Evolutionary conservation across 2,329 filamentous ascomycete species (phyloP).

Genomic region (Stachybotrys chartarum): DNA sequence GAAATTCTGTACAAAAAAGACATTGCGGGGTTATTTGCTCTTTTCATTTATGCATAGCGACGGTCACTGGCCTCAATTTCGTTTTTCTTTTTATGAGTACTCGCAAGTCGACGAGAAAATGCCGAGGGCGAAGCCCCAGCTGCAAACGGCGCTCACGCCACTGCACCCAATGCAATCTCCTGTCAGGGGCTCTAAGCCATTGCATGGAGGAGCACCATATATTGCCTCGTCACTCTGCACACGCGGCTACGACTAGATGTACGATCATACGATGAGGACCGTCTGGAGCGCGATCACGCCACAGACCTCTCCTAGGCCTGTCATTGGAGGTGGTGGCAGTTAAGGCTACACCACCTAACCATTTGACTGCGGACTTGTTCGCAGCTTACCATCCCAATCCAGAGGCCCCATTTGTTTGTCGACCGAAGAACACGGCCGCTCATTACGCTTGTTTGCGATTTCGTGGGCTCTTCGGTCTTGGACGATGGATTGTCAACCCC

Average conservation of each 20-base stretch:
- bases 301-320: no score
- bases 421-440: no score
- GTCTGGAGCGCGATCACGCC: background rate
- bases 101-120: background rate
- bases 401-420: no score
- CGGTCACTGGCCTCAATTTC: constrained; percentile 17
- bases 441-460: background rate
- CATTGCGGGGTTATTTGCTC: constrained; percentile 7
- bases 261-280: background rate
- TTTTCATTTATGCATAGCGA: constrained; percentile 29
- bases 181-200: background rate
- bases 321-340: no score
- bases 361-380: no score
- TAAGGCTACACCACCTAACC: no score
- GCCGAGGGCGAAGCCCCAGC: background rate
- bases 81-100: constrained; percentile 5
- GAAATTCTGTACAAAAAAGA: constrained; percentile 19
- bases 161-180: background rate
- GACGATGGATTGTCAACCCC: background rate
- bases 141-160: background rate
- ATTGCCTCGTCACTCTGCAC: background rate
- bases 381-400: no score
- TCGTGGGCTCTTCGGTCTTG: background rate
- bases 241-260: background rate
- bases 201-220: background rate